A percentile compares a stretch with the other conserved stretches of the same genome.
Conservation (phyloP, 2,329 filamentous ascomycete species). For the Fusarium solani-melongenae region DNA sequence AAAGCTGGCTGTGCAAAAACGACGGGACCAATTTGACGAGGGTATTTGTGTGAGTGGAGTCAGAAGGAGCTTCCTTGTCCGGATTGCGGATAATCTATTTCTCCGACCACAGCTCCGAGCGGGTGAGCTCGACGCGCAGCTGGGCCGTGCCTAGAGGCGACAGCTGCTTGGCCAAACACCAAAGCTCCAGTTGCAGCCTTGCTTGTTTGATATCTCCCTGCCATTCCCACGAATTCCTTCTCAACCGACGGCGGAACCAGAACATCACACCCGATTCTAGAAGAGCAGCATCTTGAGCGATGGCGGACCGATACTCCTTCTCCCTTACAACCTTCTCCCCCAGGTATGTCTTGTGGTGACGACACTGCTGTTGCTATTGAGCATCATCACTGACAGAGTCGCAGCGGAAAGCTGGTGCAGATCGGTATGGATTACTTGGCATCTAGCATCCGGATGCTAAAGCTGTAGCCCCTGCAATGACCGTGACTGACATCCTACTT, state of each 20-base stretch:
- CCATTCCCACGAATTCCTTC: slow-evolving; percentile 39
- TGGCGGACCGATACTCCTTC: slow-evolving; percentile 99
- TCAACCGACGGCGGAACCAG: slow-evolving; percentile 20
- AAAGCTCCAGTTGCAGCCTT: slow-evolving; percentile 49
- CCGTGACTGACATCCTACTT: slow-evolving; percentile 27
- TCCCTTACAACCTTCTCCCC: slow-evolving; percentile 99
- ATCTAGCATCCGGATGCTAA: background rate
- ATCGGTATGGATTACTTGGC: slow-evolving; percentile 69
- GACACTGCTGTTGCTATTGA: slow-evolving; percentile 36
- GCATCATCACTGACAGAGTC: slow-evolving; percentile 56
- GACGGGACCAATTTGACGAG: slow-evolving; percentile 16
- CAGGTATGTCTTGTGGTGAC: slow-evolving; percentile 73
- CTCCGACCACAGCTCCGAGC: slow-evolving; percentile 40
- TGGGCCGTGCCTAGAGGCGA: slow-evolving; percentile 50
- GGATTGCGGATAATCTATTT: slow-evolving; percentile 43
- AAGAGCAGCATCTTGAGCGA: slow-evolving; percentile 56
- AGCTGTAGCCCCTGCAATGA: background rate
- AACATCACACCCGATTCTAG: slow-evolving; percentile 11
- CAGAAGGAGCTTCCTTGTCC: background rate
- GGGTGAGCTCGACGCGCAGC: slow-evolving; percentile 52
- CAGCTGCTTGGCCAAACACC: slow-evolving; percentile 47
- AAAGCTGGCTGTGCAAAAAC: slow-evolving; percentile 35
- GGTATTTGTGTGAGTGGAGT: slow-evolving; percentile 29
- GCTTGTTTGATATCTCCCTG: slow-evolving; percentile 39
- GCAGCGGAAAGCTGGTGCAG: slow-evolving; percentile 97